phyloP scores from a whole-genome alignment of 2,329 filamentous ascomycete species.

The Trichoderma citrinoviride region DNA sequence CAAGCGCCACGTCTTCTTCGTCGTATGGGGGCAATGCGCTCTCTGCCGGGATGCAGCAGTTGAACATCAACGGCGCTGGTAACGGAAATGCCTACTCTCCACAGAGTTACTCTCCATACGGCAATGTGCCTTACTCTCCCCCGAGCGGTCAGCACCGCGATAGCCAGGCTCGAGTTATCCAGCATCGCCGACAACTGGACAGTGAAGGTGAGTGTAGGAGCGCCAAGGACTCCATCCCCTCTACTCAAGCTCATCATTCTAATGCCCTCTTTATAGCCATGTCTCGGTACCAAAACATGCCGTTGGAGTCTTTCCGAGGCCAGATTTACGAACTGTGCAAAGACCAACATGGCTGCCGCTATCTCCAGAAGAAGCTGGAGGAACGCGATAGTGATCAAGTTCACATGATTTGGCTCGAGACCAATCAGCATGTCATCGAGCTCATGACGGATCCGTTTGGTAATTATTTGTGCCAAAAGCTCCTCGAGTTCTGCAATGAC shows the following conservation, averaged over 20 bases:
- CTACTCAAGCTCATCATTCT: background rate
- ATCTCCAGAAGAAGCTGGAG: conserved; percentile 95
- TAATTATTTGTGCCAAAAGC: conserved; percentile 98
- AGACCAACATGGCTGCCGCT: conserved; percentile 96
- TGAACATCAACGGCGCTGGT: conserved; percentile 53
- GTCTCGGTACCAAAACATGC: conserved; percentile 79
- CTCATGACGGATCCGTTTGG: conserved; percentile 99
- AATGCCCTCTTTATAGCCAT: conserved; percentile 48
- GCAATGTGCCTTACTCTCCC: conserved; percentile 46
- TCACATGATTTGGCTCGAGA: conserved; percentile 92
- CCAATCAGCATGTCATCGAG: conserved; percentile 89
- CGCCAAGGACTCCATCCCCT: background rate
- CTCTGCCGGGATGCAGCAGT: conserved; percentile 64
- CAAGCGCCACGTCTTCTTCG: conserved; percentile 26
- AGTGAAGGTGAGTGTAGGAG: conserved; percentile 58
- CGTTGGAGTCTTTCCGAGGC: conserved; percentile 75
- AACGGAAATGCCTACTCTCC: conserved; percentile 49
- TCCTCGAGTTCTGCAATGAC: conserved; percentile 92
- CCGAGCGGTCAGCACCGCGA: conserved; percentile 58
- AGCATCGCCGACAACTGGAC: conserved; percentile 71
- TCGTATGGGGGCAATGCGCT: conserved; percentile 49
- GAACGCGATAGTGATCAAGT: conserved; percentile 80
- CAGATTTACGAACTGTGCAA: conserved; percentile 91
- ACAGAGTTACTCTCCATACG: conserved; percentile 59
- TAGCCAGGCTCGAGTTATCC: conserved; percentile 71